Conservation (phyloP, 768 basidiomycete genomes). For the Coprinopsis sp. region DNA sequence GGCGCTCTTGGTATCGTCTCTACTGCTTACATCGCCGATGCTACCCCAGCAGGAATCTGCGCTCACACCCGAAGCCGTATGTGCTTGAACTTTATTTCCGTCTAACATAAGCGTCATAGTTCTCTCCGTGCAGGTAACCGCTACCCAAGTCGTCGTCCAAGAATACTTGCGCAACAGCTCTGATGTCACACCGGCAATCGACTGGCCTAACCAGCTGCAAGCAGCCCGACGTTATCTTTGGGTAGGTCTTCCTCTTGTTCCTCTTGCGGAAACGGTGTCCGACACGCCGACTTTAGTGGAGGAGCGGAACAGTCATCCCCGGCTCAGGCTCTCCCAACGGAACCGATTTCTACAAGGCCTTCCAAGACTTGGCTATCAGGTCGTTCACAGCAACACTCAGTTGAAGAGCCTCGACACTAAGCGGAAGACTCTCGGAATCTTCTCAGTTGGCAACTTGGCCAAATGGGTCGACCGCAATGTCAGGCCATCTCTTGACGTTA, state of each 20-base stretch:
- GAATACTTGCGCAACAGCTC: slow-evolving; percentile 33
- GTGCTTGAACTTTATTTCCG: slow-evolving; percentile 1
- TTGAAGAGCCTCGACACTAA: slow-evolving; percentile 27
- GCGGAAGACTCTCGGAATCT: slow-evolving; percentile 40
- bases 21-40: slow-evolving; percentile 40
- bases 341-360: slow-evolving; percentile 39
- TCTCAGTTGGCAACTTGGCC: slow-evolving; percentile 34
- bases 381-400: slow-evolving; percentile 32
- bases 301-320: slow-evolving; percentile 40
- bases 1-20: slow-evolving; percentile 44
- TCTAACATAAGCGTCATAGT: background rate
- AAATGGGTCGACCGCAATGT: slow-evolving; percentile 41
- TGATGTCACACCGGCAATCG: slow-evolving; percentile 27
- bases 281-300: slow-evolving; percentile 18
- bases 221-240: slow-evolving; percentile 40
- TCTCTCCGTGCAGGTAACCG: slow-evolving; percentile 21
- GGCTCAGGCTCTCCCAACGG: slow-evolving; percentile 34
- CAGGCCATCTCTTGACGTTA: too few species aligned
- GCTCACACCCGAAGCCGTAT: slow-evolving; percentile 38
- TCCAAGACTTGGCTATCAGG: slow-evolving; percentile 37
- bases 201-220: slow-evolving; percentile 40
- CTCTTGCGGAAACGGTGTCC: background rate
- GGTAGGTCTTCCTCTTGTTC: slow-evolving; percentile 26
- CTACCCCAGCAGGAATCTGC: slow-evolving; percentile 42
- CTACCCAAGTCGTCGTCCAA: slow-evolving; percentile 27